phyloP scores from a whole-genome alignment of 305 asterid genomes.

The Fraxinus xanthoxyloides region DNA sequence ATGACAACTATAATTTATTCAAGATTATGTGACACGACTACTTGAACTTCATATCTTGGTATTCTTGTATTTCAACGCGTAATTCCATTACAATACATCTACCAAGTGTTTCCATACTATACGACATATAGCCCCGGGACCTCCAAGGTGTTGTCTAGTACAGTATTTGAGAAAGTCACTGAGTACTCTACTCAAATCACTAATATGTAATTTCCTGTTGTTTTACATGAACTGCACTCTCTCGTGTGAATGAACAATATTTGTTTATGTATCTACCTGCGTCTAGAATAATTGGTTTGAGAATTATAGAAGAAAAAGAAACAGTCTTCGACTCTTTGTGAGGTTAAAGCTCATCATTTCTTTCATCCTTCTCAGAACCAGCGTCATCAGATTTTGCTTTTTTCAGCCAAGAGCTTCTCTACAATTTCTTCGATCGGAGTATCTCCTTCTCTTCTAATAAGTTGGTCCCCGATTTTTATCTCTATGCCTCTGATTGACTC shows the following conservation, averaged over 20 bases:
- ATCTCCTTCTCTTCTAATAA: conserved; percentile 69
- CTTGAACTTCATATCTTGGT: too few species aligned
- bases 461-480: conserved; percentile 70
- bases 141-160: too few species aligned
- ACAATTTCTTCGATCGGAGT: conserved; percentile 71
- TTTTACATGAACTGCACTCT: neutral
- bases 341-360: conserved; percentile 53
- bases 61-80: neutral
- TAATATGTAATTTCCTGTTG: neutral
- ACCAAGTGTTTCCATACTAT: neutral
- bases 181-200: too few species aligned
- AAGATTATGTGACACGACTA: too few species aligned
- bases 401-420: conserved; percentile 41
- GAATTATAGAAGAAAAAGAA: neutral
- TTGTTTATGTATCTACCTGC: neutral
- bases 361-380: conserved; percentile 27
- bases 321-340: neutral
- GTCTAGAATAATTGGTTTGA: neutral
- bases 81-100: neutral
- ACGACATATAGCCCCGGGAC: too few species aligned
- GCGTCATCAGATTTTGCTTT: conserved; percentile 20
- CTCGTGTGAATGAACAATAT: neutral
- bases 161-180: too few species aligned
- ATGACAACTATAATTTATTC: too few species aligned
- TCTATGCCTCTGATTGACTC: conserved; percentile 76